phyloP scores from a whole-genome alignment of 352 stramenopile genomes.

The Phytophthora sp. region DNA sequence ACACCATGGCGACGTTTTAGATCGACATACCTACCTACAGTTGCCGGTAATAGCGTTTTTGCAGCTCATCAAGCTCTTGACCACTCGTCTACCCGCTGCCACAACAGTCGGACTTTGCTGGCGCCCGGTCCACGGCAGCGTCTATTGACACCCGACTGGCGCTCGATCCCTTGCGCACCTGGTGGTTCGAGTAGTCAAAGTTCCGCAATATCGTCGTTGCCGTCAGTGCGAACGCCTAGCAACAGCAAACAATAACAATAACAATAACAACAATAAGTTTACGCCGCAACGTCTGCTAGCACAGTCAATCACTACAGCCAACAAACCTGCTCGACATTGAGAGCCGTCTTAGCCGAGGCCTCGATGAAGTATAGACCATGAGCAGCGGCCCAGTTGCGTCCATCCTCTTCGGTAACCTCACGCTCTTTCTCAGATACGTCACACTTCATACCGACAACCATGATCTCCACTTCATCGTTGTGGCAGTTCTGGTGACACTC shows the following conservation, averaged over 20 bases:
- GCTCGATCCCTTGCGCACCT: conserved; percentile 51
- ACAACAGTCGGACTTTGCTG: conserved; percentile 49
- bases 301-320: background rate
- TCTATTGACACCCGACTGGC: conserved; percentile 53
- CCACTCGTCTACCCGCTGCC: conserved; percentile 21
- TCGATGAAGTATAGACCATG: conserved; percentile 87
- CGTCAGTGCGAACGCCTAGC: conserved; percentile 70
- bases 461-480: conserved; percentile 84
- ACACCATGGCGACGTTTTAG: conserved; percentile 6
- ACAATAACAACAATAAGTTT: too few relatives aligned
- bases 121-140: conserved; percentile 24
- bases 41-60: background rate
- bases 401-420: conserved; percentile 74
- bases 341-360: conserved; percentile 79
- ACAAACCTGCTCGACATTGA: conserved; percentile 80
- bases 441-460: conserved; percentile 89
- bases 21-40: conserved; percentile 29
- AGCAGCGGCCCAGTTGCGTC: conserved; percentile 58
- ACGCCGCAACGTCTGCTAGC: too few relatives aligned
- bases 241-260: conserved; percentile 4
- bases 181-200: conserved; percentile 74
- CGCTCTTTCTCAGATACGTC: conserved; percentile 64
- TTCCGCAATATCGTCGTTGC: conserved; percentile 76
- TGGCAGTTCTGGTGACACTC: conserved; percentile 88
- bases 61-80: background rate